Percentiles rank a stretch among this genome's conserved stretches.
phyloP scores from a whole-genome alignment of 306 rosid genomes.

The Crataegus laevigata region DNA sequence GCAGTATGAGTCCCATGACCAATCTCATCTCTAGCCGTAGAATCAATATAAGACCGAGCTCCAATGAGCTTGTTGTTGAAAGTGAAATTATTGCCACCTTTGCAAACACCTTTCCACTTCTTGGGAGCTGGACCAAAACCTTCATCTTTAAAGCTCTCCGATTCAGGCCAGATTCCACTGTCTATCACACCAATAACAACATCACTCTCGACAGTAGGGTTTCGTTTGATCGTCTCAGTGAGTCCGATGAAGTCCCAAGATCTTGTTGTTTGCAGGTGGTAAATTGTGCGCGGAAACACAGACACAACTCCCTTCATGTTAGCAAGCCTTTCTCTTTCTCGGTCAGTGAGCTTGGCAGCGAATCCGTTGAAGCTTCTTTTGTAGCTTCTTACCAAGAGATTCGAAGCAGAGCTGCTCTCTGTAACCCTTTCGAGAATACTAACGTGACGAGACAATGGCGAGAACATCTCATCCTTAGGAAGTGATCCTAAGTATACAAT shows the following conservation, averaged over 20 bases:
- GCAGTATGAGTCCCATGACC: conserved; percentile 11
- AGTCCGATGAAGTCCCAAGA: conserved; percentile 18
- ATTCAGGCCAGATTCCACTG: conserved; percentile 14
- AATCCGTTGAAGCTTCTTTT: neutral
- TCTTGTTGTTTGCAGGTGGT: neutral
- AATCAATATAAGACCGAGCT: neutral
- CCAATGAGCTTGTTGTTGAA: conserved; percentile 19
- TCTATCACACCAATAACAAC: conserved; percentile 1
- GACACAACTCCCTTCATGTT: neutral
- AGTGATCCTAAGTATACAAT: neutral
- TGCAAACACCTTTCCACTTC: conserved; percentile 11
- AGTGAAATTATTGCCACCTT: conserved; percentile 5
- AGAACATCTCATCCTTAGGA: neutral
- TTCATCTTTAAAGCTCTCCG: neutral
- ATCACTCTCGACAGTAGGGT: neutral
- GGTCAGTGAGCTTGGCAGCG: neutral
- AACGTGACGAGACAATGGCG: neutral
- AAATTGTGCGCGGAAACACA: neutral
- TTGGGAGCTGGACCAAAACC: conserved; percentile 14
- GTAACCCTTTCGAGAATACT: neutral
- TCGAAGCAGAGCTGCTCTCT: neutral
- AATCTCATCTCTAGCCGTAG: neutral
- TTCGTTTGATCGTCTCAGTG: neutral
- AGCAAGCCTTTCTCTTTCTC: neutral
- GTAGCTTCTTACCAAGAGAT: neutral